phyloP scores from a whole-genome alignment of 2,329 filamentous ascomycete genomes.

The Metarhizium guizhouense region DNA sequence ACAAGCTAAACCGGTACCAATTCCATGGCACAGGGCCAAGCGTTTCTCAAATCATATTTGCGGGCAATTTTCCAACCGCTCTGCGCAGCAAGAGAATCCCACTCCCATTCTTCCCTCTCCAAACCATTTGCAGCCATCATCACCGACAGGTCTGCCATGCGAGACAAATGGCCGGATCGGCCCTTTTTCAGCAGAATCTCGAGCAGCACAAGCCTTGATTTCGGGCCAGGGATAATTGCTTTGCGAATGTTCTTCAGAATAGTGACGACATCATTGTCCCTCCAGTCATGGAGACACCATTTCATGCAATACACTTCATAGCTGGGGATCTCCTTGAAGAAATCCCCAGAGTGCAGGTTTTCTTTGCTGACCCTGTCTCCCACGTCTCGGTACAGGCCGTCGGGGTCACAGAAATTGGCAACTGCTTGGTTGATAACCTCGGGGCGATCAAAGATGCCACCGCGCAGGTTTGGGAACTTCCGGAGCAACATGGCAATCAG shows the following conservation, averaged over 20 bases:
- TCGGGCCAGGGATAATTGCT: conserved; percentile 16
- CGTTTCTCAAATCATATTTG: not conserved
- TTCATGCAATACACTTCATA: conserved; percentile 25
- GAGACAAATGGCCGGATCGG: conserved; percentile 17
- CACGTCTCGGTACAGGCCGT: conserved; percentile 24
- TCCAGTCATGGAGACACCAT: conserved; percentile 34
- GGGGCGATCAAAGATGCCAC: conserved; percentile 25
- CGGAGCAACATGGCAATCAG: conserved; percentile 26
- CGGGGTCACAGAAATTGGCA: conserved; percentile 14
- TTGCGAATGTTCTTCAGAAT: conserved; percentile 21
- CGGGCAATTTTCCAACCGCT: conserved; percentile 20
- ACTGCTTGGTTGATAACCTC: conserved; percentile 23
- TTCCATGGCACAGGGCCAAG: not conserved
- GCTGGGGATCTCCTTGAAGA: conserved; percentile 23
- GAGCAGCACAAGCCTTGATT: conserved; percentile 25
- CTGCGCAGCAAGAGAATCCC: conserved; percentile 17
- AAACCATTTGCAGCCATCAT: conserved; percentile 24
- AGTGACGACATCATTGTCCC: conserved; percentile 19
- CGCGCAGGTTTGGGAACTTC: conserved; percentile 18
- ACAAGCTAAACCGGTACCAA: not conserved
- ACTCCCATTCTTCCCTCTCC: conserved; percentile 22
- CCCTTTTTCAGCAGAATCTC: conserved; percentile 27
- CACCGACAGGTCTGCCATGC: conserved; percentile 33
- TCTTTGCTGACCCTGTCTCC: conserved; percentile 17
- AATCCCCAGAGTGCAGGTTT: conserved; percentile 23